A percentile compares a stretch with the other conserved stretches of the same genome.
These are phyloP conservation scores for Rhodamnia rubescens DNA, from an alignment of 345 rosid genomes.

Conservation along the genomic window DNA sequence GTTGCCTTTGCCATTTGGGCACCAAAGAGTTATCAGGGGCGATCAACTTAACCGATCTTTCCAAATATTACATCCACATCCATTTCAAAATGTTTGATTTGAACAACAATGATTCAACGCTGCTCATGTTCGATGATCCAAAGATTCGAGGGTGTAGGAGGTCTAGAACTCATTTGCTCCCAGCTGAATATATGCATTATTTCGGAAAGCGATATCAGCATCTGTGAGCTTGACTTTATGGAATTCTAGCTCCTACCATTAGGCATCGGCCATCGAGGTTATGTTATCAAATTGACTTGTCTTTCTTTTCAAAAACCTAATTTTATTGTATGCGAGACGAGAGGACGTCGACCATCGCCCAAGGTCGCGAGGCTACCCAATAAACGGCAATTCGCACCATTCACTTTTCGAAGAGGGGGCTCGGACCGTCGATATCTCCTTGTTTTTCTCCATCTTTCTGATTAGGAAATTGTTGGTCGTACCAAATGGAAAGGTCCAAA, in stretches of 20 bases:
- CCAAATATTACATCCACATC: not conserved
- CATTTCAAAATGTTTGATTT: not conserved
- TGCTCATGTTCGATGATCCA: not conserved
- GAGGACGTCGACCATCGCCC: not conserved
- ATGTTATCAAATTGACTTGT: not conserved
- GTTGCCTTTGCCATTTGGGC: not conserved
- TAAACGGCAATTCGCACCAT: not conserved
- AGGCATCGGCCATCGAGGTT: not conserved
- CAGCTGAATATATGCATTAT: not conserved
- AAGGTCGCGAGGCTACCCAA: not conserved
- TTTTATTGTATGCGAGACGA: rapidly evolving
- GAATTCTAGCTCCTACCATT: not conserved
- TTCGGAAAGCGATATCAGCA: not conserved
- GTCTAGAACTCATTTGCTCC: not conserved
- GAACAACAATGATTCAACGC: not conserved
- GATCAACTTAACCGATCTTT: not conserved
- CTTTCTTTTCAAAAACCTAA: not conserved
- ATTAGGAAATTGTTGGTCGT: not conserved
- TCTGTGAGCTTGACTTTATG: not conserved
- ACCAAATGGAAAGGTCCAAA: not conserved
- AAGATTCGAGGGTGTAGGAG: not conserved
- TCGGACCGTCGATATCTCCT: not conserved
- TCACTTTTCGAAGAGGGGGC: not conserved
- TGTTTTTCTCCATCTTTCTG: not conserved
- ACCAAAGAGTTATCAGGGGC: not conserved